These are phyloP conservation scores for Leucocoprinus leucothites DNA, from an alignment of 768 basidiomycete genomes.

Conservation along the genomic window DNA sequence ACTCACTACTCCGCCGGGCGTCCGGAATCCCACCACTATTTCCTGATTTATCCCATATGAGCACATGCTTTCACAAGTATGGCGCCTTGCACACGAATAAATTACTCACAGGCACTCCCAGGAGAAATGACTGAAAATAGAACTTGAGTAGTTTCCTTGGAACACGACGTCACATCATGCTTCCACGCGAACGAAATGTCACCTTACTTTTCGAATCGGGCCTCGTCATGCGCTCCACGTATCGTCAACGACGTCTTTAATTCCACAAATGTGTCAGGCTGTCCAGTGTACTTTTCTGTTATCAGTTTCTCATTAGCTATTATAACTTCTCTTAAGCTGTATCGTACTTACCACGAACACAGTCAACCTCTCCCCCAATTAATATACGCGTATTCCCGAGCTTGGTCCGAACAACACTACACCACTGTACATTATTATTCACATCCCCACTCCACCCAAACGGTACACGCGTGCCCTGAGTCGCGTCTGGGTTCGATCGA, in stretches of 20 bases:
- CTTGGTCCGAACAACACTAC: conserved; percentile 83
- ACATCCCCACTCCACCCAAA: conserved; percentile 77
- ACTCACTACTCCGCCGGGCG: conserved; percentile 63
- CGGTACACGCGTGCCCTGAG: conserved; percentile 24
- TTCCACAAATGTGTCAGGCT: conserved; percentile 73
- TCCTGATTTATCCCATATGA: conserved; percentile 45
- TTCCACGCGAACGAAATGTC: background rate
- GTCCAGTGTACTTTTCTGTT: conserved; percentile 57
- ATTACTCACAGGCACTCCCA: conserved; percentile 86
- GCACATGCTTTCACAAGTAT: conserved; percentile 5
- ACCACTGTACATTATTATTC: conserved; percentile 89
- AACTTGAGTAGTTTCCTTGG: conserved; percentile 86
- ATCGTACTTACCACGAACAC: conserved; percentile 60
- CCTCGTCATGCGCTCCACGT: conserved; percentile 58
- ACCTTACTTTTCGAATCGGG: conserved; percentile 75
- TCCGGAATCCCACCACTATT: conserved; percentile 86
- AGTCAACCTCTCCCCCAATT: conserved; percentile 91
- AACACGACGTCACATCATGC: conserved; percentile 7
- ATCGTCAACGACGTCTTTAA: conserved; percentile 83
- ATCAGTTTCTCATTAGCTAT: conserved; percentile 8
- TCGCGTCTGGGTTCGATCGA: conserved; percentile 17
- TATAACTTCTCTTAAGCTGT: background rate
- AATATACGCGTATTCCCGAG: conserved; percentile 68
- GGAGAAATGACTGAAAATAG: conserved; percentile 87
- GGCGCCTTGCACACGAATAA: too few relatives aligned